phyloP scores from a whole-genome alignment of 1,284 basidiomycete species.

The Ceratorhiza oryzae-sativae region DNA sequence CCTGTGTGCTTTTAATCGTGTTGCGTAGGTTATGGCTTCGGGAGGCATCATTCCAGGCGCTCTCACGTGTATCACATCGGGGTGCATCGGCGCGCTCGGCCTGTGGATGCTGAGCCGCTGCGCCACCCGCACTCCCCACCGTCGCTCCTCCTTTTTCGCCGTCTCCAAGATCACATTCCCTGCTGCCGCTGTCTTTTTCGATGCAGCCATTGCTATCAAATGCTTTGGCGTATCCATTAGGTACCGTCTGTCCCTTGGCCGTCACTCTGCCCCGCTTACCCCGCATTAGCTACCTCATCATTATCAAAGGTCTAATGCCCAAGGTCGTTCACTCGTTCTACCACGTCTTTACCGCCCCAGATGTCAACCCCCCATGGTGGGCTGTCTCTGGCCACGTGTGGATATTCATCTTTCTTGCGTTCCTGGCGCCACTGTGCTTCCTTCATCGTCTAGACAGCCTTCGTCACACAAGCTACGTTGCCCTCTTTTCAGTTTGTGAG shows the following conservation, averaged over 20 bases:
- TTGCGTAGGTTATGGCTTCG: conserved; percentile 77
- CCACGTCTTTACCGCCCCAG: conserved; percentile 72
- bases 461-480: conserved; percentile 84
- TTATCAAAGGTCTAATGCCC: conserved; percentile 93
- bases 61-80: conserved; percentile 88
- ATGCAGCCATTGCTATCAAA: conserved; percentile 94
- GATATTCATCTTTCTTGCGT: conserved; percentile 82
- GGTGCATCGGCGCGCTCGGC: conserved; percentile 80
- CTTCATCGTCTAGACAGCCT: conserved; percentile 83
- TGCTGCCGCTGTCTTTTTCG: conserved; percentile 81
- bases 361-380: conserved; percentile 73
- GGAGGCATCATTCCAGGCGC: conserved; percentile 87
- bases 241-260: conserved; percentile 55
- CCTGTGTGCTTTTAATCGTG: conserved; percentile 36
- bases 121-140: conserved; percentile 77
- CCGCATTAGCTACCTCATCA: conserved; percentile 79
- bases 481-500: conserved; percentile 84
- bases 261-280: background rate
- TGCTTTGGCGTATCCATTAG: conserved; percentile 97
- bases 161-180: conserved; percentile 88
- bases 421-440: conserved; percentile 89
- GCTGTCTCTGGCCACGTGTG: conserved; percentile 80
- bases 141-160: conserved; percentile 84
- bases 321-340: conserved; percentile 88
- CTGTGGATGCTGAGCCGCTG: conserved; percentile 89